Evolutionary conservation across 1,284 basidiomycete species (phyloP), one percentile per base, ranked within the genome.

Genomic region (Ustilago tritici): DNA sequence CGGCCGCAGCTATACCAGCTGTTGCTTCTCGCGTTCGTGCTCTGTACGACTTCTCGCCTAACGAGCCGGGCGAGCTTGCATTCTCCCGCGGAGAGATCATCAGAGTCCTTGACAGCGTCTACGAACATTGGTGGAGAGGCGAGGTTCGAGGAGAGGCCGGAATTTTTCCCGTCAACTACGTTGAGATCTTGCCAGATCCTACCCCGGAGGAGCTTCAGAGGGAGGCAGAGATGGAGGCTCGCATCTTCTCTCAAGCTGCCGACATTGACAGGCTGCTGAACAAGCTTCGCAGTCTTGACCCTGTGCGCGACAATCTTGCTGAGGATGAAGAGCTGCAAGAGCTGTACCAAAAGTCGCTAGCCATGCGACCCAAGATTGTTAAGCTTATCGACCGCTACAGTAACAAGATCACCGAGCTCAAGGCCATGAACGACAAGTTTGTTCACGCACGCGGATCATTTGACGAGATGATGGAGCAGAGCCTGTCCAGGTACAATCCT

Each of bases 51-150:
- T 99, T 98, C 82, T 91, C 93, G 53, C 92, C 95, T 0, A 91
- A 92, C 0, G 95, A 97, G 84, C 90, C 92, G 0, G 96, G 95
- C 14, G 97, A 99, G 87, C 89, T 99, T 6, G 91, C 92, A 1
- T 98, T 99, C 85, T 91, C 93, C 65, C 93, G 93, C 79, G 97
- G 95, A 3, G 97, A 99, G 82, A 89, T 98, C 60, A 95, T 99
- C 88, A 95, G 95, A 80, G 96, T 98, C 15, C 91, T 99, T 11
- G 95, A 98, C 86, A 91, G 94, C 49, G 93, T 93, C 32, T 98
- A 98, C 88, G 93, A 95, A 83, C 95, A 98, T 85, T 99, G 97
- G 97, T 99, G 96, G 95, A 89, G 94, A 54, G 97, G 97, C 2
- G 95, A 98, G 80, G 87, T 95, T 46, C 93, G 93, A 79, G 95